phyloP scores from a whole-genome alignment of 164 flowering plant species.

The Vitis cinerea region DNA sequence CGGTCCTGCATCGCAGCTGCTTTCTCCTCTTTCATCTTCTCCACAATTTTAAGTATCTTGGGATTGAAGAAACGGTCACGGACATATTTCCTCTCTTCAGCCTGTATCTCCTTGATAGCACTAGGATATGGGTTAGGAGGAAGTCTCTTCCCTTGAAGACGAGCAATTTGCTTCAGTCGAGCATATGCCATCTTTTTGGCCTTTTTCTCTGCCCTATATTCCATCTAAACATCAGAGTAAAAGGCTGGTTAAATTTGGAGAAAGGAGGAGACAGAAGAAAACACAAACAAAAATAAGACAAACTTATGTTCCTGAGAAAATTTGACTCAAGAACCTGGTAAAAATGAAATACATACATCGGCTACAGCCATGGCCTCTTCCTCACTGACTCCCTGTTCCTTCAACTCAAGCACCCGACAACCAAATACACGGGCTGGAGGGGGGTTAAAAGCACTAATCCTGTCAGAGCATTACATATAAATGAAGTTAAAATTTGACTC shows the following conservation, averaged over 20 bases:
- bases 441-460: conserved; percentile 62
- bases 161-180: conserved; percentile 71
- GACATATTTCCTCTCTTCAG: conserved; percentile 68
- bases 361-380: conserved; percentile 81
- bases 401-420: conserved; percentile 79
- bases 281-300: neutral
- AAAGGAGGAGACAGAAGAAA: neutral
- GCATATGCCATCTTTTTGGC: conserved; percentile 71
- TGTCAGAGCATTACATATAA: conserved; percentile 22
- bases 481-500: conserved; percentile 8
- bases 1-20: conserved; percentile 37
- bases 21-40: conserved; percentile 55
- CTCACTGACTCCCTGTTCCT: conserved; percentile 75
- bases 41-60: conserved; percentile 32
- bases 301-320: neutral
- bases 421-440: conserved; percentile 83
- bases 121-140: conserved; percentile 90
- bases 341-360: conserved; percentile 48
- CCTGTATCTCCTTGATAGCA: conserved; percentile 77
- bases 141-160: conserved; percentile 66
- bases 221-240: conserved; percentile 50
- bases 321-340: neutral
- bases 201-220: conserved; percentile 76
- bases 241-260: neutral
- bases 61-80: conserved; percentile 59